Conservation (phyloP, 2,329 filamentous ascomycete species). For the Penicillium brasilianum region DNA sequence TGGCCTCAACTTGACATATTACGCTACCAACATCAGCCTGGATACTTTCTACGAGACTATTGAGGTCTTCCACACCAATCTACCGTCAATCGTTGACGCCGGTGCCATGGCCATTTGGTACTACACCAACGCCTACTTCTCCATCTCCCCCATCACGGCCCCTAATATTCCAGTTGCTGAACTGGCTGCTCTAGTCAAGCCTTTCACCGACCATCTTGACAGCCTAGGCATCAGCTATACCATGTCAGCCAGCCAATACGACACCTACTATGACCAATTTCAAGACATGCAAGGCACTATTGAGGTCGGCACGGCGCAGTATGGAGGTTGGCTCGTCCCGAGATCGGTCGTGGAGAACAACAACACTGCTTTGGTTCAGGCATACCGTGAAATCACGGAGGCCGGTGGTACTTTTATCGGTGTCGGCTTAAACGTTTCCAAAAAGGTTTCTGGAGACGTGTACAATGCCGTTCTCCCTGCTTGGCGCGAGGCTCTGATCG, state of each 20-base stretch:
- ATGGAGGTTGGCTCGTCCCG: conserved; percentile 44
- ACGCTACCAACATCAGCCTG: conserved; percentile 37
- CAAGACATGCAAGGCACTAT: conserved; percentile 38
- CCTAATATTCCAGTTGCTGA: conserved; percentile 53
- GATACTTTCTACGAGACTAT: conserved; percentile 58
- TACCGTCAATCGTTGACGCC: conserved; percentile 57
- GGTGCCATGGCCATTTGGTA: conserved; percentile 58
- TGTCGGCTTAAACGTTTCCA: conserved; percentile 30
- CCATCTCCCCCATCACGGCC: conserved; percentile 54
- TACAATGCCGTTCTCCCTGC: conserved; percentile 50
- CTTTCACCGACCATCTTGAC: conserved; percentile 51
- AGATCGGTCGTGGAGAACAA: conserved; percentile 41
- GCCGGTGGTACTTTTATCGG: conserved; percentile 43
- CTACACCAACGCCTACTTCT: conserved; percentile 56
- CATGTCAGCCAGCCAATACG: conserved; percentile 32
- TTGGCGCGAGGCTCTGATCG: conserved; percentile 52
- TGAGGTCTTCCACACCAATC: conserved; percentile 52
- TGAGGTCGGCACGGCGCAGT: conserved; percentile 46
- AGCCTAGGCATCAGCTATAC: conserved; percentile 41
- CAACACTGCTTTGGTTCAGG: conserved; percentile 35
- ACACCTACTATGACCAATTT: conserved; percentile 41
- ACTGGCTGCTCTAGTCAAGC: conserved; percentile 53
- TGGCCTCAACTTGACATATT: conserved; percentile 54
- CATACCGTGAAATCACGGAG: conserved; percentile 43
- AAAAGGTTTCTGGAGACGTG: not conserved